Evolutionary conservation across 2,329 filamentous ascomycete genomes (phyloP), one percentile per base, ranked within the genome.

Genomic region (Sarocladium oryzae): DNA sequence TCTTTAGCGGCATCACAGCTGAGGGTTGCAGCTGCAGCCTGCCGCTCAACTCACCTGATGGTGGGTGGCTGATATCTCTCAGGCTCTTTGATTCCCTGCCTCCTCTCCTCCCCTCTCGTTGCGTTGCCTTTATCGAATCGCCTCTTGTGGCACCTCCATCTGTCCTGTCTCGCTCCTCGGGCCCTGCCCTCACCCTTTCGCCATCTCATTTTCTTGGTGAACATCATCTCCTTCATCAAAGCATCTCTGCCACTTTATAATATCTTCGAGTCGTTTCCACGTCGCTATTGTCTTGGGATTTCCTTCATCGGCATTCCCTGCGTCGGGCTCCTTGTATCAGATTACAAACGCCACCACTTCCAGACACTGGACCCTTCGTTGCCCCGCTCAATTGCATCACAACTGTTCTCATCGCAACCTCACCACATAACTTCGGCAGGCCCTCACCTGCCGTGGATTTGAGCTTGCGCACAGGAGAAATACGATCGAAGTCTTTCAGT

Each of bases 331-430:
- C 10, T 50, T 30, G 33, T 30, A 11, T 30, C 21, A 20, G 24
- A 16, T 32, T 35, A n/a, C 49, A 26, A 2, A 28, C 35, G 18
- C 26, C 13, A 16, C 15, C 45, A 49, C 45, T 33, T 26, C n/a
- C 26, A 30, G 9, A 48, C 43, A 21, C 16, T 4, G 26, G n/a
- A n/a, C 4, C 43, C 43, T 33, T 33, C 23, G 20, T 10, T 48
- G 43, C 43, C 43, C 43, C 43, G 43, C 43, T 21, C 43, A 10
- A 48, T 48, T 48, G 43, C 43, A 48, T 48, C 43, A 48, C 43
- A 33, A 32, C 43, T 15, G 26, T 4, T 21, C 11, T 20, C 43
- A 48, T 30, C 43, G 18, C 43, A 26, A 48, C 43, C 32, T 48
- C 43, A 8, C 16, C 24, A 21, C 16, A 32, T 5, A 6, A 20